Evolutionary conservation across 345 rosid species (phyloP).

Genomic region (Barbarea vulgaris): DNA sequence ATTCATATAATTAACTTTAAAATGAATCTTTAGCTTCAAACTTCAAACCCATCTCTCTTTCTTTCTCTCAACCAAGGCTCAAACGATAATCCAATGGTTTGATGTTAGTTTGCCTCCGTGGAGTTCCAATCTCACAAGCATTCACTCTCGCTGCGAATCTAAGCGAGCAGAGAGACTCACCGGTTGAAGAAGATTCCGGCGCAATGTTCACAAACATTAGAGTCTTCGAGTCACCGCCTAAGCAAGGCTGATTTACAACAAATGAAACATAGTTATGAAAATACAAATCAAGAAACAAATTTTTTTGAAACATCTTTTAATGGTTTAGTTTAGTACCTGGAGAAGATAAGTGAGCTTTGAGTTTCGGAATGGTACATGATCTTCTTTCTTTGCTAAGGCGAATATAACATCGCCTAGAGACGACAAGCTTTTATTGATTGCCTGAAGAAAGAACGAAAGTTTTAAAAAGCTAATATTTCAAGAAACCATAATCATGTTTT

Average conservation of each 20-base stretch:
- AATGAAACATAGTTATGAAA: conserved; percentile 24
- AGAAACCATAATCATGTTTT: conserved; percentile 3
- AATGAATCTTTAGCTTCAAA: conserved; percentile 16
- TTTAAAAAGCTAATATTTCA: not conserved
- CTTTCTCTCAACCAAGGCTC: conserved; percentile 61
- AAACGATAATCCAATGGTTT: conserved; percentile 63
- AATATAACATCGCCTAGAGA: conserved; percentile 90
- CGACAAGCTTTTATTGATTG: conserved; percentile 92
- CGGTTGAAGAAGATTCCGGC: conserved; percentile 75
- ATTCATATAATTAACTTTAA: conserved; percentile 37
- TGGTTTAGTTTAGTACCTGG: conserved; percentile 58
- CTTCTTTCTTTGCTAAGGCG: conserved; percentile 91
- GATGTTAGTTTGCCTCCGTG: conserved; percentile 68
- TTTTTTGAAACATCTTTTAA: not conserved
- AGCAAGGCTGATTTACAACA: conserved; percentile 73
- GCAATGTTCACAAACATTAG: conserved; percentile 93
- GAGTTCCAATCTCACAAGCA: conserved; percentile 98
- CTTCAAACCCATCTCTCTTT: conserved; percentile 17
- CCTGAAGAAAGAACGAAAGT: conserved; percentile 46
- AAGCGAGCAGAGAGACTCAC: conserved; percentile 93
- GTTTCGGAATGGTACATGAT: conserved; percentile 88
- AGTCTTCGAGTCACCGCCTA: conserved; percentile 95
- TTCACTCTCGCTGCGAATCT: conserved; percentile 97
- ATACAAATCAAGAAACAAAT: conserved; percentile 33
- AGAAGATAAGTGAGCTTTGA: conserved; percentile 97